Evolutionary conservation across 768 basidiomycete species (phyloP), one percentile per base, ranked within the genome.

Genomic region (Serpula lacrymans): DNA sequence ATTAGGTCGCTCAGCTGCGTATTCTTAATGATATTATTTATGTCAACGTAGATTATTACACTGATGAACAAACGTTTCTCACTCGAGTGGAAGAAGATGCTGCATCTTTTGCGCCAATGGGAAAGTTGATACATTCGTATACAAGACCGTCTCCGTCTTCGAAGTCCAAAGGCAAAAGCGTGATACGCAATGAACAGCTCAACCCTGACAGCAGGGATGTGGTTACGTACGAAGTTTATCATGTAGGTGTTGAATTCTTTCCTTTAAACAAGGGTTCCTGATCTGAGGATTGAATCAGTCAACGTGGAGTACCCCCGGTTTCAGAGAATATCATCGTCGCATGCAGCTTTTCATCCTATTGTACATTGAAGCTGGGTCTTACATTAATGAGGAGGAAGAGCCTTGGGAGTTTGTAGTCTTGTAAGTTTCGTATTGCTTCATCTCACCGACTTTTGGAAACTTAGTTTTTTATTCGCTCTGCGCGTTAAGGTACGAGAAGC

Each of bases 301-400:
- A 14, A 94, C 82, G 16, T 93, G 88, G 79, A 62, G 79, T 42
- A 88, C 90, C 0, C 77, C 86, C 6, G 94, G 89, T 10, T 98
- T 97, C 66, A 74, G 72, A 56, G 91, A 95, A 62, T 92, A 90
- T 46, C 95, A 97, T 56, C 75, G 85, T 13, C 71, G 79, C 39
- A 95, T 96, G 87, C 96, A 98, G 63, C 58, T 97, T 36, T 97
- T 96, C 60, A 90, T 97, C 48, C 59, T 95, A 41, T 70, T 99
- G 5, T 97, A 90, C 64, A 92, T 99, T 52, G 96, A 99, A 58
- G 96, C 78, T 9, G 96, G 94, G 3, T 91, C 88, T 10, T 98
- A 92, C 61, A 89, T 99, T 49, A 79, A 84, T 53, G 95, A 97
- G 49, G 88, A 89, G 5, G 95, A 98, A 57, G 86, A 92, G 16